Percentiles rank a stretch among this genome's conserved stretches.
phyloP scores from a whole-genome alignment of 441 rosid species.

The Geranium incanum region DNA sequence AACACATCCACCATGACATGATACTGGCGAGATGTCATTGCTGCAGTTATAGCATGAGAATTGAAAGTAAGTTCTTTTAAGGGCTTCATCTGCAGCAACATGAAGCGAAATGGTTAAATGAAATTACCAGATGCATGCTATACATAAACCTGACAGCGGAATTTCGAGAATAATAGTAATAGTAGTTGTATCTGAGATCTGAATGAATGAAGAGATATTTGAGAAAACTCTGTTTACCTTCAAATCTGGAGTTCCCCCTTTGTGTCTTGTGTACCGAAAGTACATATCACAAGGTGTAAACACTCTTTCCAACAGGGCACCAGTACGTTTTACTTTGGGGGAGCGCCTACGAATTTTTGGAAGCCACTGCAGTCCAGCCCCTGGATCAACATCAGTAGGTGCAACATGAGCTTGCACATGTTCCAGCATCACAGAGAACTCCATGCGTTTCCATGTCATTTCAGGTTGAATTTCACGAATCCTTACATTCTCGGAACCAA shows the following conservation, averaged over 20 bases:
- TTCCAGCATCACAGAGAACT: slow-evolving; percentile 93
- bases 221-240: slow-evolving; percentile 49
- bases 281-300: slow-evolving; percentile 99
- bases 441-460: slow-evolving; percentile 88
- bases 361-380: slow-evolving; percentile 99
- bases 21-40: slow-evolving; percentile 99
- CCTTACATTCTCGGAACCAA: slow-evolving; percentile 45
- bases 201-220: slow-evolving; percentile 14
- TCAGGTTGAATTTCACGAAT: slow-evolving; percentile 72
- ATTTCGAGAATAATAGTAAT: not conserved
- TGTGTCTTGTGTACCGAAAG: slow-evolving; percentile 84
- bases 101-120: slow-evolving; percentile 18
- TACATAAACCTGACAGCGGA: not conserved
- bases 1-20: slow-evolving; percentile 98
- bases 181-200: slow-evolving; percentile 7
- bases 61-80: slow-evolving; percentile 92
- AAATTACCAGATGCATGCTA: not conserved
- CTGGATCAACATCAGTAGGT: slow-evolving; percentile 99
- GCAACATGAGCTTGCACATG: slow-evolving; percentile 99
- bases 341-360: slow-evolving; percentile 80
- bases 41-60: slow-evolving; percentile 76
- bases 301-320: slow-evolving; percentile 94
- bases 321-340: slow-evolving; percentile 90
- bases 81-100: slow-evolving; percentile 75
- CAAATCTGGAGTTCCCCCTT: slow-evolving; percentile 91